These are phyloP conservation scores for Kwoniella botswanensis DNA, from an alignment of 768 basidiomycete genomes.

Conservation along the genomic window DNA sequence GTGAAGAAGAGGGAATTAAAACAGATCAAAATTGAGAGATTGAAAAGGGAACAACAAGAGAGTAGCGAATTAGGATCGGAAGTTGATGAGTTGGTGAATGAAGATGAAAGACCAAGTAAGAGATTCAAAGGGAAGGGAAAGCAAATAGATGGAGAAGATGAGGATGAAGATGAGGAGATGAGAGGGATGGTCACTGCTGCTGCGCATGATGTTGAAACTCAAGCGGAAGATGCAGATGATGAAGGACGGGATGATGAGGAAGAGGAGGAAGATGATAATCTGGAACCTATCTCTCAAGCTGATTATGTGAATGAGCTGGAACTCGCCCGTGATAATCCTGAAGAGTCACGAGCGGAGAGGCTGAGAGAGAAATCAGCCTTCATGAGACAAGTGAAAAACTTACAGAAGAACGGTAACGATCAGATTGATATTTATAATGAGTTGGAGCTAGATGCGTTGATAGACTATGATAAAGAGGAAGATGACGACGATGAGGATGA, in stretches of 20 bases:
- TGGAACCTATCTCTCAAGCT: constrained; percentile 17
- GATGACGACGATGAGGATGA: constrained; percentile 26
- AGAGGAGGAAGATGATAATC: constrained; percentile 41
- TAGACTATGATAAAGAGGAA: constrained; percentile 20
- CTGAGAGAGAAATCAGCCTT: constrained; percentile 23
- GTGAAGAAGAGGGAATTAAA: constrained; percentile 30
- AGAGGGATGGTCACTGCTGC: neutral
- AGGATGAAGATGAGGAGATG: constrained; percentile 11
- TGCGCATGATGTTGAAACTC: neutral
- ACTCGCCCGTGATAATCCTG: constrained; percentile 29
- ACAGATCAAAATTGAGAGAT: constrained; percentile 36
- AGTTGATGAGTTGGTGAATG: constrained; percentile 33
- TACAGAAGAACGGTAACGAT: constrained; percentile 1
- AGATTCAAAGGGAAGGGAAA: constrained; percentile 38
- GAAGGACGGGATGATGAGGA: constrained; percentile 19
- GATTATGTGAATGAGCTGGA: constrained; percentile 28
- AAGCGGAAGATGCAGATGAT: constrained; percentile 6
- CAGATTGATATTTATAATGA: constrained; percentile 14
- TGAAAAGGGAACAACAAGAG: constrained; percentile 22
- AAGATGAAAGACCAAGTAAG: constrained; percentile 18
- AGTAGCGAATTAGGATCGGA: constrained; percentile 55
- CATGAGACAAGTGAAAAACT: constrained; percentile 15
- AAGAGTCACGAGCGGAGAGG: constrained; percentile 31
- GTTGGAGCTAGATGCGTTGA: constrained; percentile 17
- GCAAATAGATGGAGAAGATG: too few species aligned